Conservation (phyloP, 179 eudicot genomes). For the Amaranthus tricolor region DNA sequence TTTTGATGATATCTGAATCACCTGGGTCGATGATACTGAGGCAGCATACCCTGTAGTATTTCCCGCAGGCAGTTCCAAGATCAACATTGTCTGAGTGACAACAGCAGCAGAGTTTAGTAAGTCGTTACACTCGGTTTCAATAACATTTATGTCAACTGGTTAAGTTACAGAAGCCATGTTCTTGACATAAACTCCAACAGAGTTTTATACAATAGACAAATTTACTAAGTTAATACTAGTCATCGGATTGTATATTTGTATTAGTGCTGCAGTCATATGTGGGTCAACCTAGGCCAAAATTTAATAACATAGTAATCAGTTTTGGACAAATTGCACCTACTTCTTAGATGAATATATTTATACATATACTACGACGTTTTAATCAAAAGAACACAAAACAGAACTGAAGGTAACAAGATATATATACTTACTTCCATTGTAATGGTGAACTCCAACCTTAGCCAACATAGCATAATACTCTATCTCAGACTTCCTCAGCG, state of each 20-base stretch:
- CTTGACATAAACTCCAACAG: too few species aligned
- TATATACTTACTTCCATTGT: constrained; percentile 67
- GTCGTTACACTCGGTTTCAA: background rate
- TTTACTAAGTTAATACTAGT: too few species aligned
- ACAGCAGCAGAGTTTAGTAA: background rate
- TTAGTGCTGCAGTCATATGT: too few species aligned
- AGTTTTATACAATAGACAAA: too few species aligned
- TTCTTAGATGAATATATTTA: too few species aligned
- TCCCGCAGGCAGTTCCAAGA: constrained; percentile 88
- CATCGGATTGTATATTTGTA: too few species aligned
- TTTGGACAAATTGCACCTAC: background rate
- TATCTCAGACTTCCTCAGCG: constrained; percentile 77
- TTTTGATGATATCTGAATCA: constrained; percentile 88
- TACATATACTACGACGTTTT: background rate
- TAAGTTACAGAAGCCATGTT: too few species aligned
- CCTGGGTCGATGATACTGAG: constrained; percentile 84
- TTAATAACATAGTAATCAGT: too few species aligned
- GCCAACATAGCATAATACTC: constrained; percentile 88
- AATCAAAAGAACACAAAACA: background rate
- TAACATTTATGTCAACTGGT: background rate
- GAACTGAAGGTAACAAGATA: background rate
- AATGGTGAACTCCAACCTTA: constrained; percentile 82
- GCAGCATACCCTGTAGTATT: constrained; percentile 81
- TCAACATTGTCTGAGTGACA: constrained; percentile 62
- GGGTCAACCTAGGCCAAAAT: too few species aligned